Percentiles rank a stretch among this genome's conserved stretches.
These are phyloP conservation scores for Saccharomycopsis amapae DNA, from an alignment of 805 yeast species.

Conservation along the genomic window DNA sequence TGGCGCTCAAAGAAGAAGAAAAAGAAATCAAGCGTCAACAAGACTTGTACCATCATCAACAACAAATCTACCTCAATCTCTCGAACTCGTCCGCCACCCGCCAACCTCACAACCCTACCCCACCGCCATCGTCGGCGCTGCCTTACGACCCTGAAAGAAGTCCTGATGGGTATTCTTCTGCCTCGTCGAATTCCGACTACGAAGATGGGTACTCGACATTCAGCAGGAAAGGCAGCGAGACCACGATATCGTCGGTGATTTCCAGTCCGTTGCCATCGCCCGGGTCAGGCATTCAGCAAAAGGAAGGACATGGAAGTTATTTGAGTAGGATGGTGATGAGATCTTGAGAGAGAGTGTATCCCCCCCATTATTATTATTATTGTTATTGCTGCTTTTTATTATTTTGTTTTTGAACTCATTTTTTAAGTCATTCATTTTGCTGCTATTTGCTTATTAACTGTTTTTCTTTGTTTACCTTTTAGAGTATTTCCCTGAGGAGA, in stretches of 20 bases:
- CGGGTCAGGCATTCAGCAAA: too few relatives aligned
- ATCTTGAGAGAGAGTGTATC: too few relatives aligned
- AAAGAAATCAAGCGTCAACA: constrained; percentile 6
- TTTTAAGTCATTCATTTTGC: too few relatives aligned
- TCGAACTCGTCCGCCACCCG: not conserved
- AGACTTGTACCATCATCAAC: constrained; percentile 1
- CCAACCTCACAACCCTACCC: not conserved
- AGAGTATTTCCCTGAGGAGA: too few relatives aligned
- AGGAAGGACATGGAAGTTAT: too few relatives aligned
- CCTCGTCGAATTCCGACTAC: constrained; percentile 35
- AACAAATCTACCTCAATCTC: not conserved
- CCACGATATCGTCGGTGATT: constrained; percentile 1
- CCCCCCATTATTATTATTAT: too few relatives aligned
- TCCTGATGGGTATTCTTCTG: constrained; percentile 13
- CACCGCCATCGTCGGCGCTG: not conserved
- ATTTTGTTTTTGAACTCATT: too few relatives aligned
- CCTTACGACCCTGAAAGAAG: not conserved
- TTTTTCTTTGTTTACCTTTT: too few relatives aligned
- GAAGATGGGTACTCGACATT: constrained; percentile 15
- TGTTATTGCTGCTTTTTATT: too few relatives aligned
- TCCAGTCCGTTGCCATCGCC: constrained; percentile 11
- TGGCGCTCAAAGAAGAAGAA: constrained; percentile 22
- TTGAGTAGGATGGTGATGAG: too few relatives aligned
- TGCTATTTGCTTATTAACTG: too few relatives aligned
- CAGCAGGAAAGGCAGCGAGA: constrained; percentile 14